Conservation (phyloP, 2,329 filamentous ascomycete species). For the Colletotrichum ledebouriae region DNA sequence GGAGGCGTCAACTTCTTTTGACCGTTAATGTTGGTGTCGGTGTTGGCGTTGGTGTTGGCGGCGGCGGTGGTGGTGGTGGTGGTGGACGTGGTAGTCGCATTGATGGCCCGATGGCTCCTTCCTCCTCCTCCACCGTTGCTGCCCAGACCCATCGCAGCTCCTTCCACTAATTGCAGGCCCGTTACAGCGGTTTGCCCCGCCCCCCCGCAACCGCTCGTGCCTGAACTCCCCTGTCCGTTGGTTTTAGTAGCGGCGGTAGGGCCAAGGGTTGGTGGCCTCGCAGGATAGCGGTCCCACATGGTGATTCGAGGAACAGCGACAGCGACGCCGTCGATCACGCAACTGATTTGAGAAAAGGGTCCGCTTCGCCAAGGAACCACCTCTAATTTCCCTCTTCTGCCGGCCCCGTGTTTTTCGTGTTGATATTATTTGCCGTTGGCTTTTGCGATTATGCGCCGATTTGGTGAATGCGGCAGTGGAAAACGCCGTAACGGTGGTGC, state of each 20-base stretch:
- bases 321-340: constrained; percentile 16
- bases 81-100: not conserved
- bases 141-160: constrained; percentile 27
- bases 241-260: not conserved
- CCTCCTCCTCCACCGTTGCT: not conserved
- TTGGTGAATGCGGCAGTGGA: too few species aligned
- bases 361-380: constrained; percentile 18
- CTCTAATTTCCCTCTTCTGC: constrained; percentile 23
- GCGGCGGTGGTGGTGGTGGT: too few species aligned
- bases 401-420: not conserved
- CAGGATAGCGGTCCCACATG: constrained; percentile 26
- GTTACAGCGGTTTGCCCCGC: constrained; percentile 22
- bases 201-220: constrained; percentile 3
- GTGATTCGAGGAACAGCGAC: not conserved
- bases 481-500: not conserved
- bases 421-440: not conserved
- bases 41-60: not conserved
- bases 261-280: constrained; percentile 13
- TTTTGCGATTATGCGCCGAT: not conserved
- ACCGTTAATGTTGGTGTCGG: not conserved
- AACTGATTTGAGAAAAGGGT: constrained; percentile 8
- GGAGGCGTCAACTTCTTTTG: constrained; percentile 40
- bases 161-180: constrained; percentile 37
- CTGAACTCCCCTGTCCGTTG: constrained; percentile 1
- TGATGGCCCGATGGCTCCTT: not conserved